Base-by-base conservation (phyloP, 345 rosid species). In the Brassica nigra region DNA sequence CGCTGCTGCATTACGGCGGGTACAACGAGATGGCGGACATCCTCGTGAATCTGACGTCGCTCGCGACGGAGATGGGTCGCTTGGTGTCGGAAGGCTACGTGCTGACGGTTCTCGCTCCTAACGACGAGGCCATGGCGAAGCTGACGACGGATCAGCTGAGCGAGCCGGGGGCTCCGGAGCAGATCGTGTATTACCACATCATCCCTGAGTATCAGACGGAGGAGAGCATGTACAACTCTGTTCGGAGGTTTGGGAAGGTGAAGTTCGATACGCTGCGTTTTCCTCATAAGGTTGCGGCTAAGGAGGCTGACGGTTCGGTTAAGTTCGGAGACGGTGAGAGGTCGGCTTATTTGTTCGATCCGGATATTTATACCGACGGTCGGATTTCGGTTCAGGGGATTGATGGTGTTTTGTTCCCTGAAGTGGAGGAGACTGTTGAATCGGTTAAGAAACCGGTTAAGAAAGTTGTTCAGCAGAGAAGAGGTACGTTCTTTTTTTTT, bases 301-400 rank as follows among this genome's bases (percentile, higher is more conserved):
- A 85, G 73, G 99, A 95, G 86, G 98, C 98, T 61, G 98, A 95
- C 76, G 99, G 99, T 65, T 91, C 99, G 23, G 99, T 95, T 39
- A 91, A 86, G 75, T 93, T 95, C 31, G 99, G 99, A 14, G 71
- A 83, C 12, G 88, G 91, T 11, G 98, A 89, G 29, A 86, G 82
- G 59, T 84, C 93, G 0, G 98, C 95, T 0, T 93, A 95, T 76
- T 76, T 95, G 85, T 93, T 90, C 47, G 99, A 95, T 73, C 99
- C 99, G 3, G 97, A 91, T 69, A 91, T 91, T 75, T 90, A 86
- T 34, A 90, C 91, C 0, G 97, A 91, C 29, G 97, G 94, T 11
- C 79, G 97, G 59, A 91, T 90, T 71, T 91, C 94, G 37, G 94
- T 90, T 18, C 94, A 90, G 75, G 97, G 97, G 44, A 85, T 91